phyloP scores from a whole-genome alignment of 73 alveolate genomes.

The Blepharisma stoltei region DNA sequence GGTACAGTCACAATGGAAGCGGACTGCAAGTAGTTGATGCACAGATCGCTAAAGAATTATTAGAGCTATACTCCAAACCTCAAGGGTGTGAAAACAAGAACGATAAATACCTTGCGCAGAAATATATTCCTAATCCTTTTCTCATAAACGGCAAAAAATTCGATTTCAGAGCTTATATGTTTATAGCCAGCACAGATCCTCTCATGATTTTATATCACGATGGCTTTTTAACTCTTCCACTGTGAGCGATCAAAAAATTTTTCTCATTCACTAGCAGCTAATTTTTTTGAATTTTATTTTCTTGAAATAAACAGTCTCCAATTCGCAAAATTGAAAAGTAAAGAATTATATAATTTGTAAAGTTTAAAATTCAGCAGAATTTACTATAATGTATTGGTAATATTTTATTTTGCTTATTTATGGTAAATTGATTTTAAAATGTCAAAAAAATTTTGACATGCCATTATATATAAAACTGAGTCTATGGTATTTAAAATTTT shows the following conservation, averaged over 20 bases:
- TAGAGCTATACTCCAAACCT: not conserved
- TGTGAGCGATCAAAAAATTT: not conserved
- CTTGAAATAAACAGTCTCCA: too few relatives aligned
- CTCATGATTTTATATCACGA: not conserved
- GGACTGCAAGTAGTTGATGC: not conserved
- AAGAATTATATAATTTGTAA: too few relatives aligned
- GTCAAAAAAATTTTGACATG: too few relatives aligned
- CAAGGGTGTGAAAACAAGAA: conserved; percentile 33
- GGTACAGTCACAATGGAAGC: conserved; percentile 26
- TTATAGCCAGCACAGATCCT: conserved; percentile 18
- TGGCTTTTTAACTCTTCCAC: conserved; percentile 1
- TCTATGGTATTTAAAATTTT: too few relatives aligned
- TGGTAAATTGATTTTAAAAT: too few relatives aligned
- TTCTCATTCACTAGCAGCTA: not conserved
- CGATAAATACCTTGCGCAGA: conserved; percentile 73
- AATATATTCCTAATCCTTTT: conserved; percentile 40
- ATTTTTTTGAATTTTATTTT: too few relatives aligned
- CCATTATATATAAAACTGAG: too few relatives aligned
- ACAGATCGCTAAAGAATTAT: not conserved
- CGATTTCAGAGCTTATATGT: not conserved
- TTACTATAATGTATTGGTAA: too few relatives aligned
- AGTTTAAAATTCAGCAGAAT: too few relatives aligned
- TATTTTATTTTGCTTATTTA: too few relatives aligned
- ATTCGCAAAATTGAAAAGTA: too few relatives aligned
- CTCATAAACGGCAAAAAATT: not conserved